Evolutionary conservation across 176 grass and related monocot genomes (phyloP), one percentile per base, ranked within the genome.

Genomic region (Hordeum marinum): DNA sequence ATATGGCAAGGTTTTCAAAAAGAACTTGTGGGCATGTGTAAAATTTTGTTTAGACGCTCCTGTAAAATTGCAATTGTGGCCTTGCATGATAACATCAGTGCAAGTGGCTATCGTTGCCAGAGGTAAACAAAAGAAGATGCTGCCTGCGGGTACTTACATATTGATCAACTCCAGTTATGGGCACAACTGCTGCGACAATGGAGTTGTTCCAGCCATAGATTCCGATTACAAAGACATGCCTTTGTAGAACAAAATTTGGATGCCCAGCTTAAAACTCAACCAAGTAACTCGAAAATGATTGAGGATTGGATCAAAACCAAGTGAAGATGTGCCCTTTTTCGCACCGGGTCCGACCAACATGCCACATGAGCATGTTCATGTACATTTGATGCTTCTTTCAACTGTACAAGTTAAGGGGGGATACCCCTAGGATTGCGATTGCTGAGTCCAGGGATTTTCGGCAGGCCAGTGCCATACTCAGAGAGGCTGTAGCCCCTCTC

Each of bases 401-500:
- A 15, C 61, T 77, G 32, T 78, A 81, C 74, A 61, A 37, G 76
- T 75, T 84, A 23, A 76, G 88, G 8, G 83, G 88, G 74, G 75
- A 88, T 67, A 41, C 66, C 39, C 43, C 18, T 80, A 17, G 68
- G 35, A 65, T 76, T 81, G 0, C 41, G 84, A 68, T 72, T 79
- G 25, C 52, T 72, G 57, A 80, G 57, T 15, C 78, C 86, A 78
- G 85, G 80, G 6, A 91, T 57, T 78, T 88, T 91, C 71, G 91
- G 89, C 43, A 92, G 81, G 32, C 93, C 74, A 31, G 83, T 80
- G n/a, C 68, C 68, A 90, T 89, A 84, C 35, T 84, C 83, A 57
- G 83, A 62, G 18, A 85, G 55, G 72, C 50, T 84, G 77, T 79
- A 88, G 5, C 87, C 90, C 75, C 84, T 98, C 73, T 98, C 96